phyloP scores from a whole-genome alignment of 495 filamentous ascomycete genomes.

The Hypoxylon fuscum region DNA sequence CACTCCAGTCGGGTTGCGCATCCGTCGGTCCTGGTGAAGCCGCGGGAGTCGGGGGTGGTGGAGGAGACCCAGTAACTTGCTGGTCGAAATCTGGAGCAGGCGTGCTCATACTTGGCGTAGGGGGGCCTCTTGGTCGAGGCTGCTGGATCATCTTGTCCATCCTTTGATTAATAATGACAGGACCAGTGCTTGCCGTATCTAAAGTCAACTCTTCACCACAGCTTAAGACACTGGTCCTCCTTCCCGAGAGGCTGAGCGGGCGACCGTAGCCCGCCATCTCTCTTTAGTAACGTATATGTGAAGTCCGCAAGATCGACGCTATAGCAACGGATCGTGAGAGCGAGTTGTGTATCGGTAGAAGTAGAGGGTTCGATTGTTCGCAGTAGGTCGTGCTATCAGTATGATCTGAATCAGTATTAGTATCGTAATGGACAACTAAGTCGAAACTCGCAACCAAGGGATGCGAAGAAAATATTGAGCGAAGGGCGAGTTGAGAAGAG shows the following conservation, averaged over 20 bases:
- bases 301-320: no score
- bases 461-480: not conserved
- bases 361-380: slow-evolving; percentile 1
- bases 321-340: not conserved
- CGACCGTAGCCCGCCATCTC: slow-evolving; percentile 54
- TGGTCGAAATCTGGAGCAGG: slow-evolving; percentile 65
- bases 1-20: slow-evolving; percentile 61
- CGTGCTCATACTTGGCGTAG: slow-evolving; percentile 66
- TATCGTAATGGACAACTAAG: slow-evolving; percentile 2
- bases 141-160: slow-evolving; percentile 61
- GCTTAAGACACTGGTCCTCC: slow-evolving; percentile 53
- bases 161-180: slow-evolving; percentile 45
- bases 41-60: slow-evolving; percentile 64
- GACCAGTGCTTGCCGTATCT: slow-evolving; percentile 48
- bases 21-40: slow-evolving; percentile 65
- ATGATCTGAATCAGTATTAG: slow-evolving; percentile 3
- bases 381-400: slow-evolving; percentile 1
- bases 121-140: slow-evolving; percentile 59
- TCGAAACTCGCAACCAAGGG: not conserved
- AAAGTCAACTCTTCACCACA: slow-evolving; percentile 53
- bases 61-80: slow-evolving; percentile 61
- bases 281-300: slow-evolving; percentile 2
- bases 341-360: not conserved
- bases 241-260: slow-evolving; percentile 54
- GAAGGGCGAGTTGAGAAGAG: not conserved